A percentile compares a stretch with the other conserved stretches of the same genome.
These are phyloP conservation scores for Debaryomycetaceae sp. DNA, from an alignment of 1,139 yeast genomes.

Conservation along the genomic window DNA sequence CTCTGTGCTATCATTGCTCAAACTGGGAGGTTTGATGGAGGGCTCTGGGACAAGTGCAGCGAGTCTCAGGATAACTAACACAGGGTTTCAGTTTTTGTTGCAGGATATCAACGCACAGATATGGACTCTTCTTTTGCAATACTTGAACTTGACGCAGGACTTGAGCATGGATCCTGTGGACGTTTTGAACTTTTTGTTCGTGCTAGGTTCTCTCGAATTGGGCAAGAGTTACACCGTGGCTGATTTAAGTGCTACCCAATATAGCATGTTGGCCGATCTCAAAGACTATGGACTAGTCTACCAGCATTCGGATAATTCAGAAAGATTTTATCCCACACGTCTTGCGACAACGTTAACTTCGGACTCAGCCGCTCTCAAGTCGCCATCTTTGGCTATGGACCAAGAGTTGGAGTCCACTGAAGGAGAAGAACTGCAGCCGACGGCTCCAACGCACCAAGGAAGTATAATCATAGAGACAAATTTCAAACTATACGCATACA, in stretches of 20 bases:
- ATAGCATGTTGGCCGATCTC: constrained; percentile 82
- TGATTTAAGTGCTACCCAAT: constrained; percentile 75
- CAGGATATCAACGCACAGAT: constrained; percentile 94
- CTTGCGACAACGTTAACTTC: constrained; percentile 89
- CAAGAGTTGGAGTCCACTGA: constrained; percentile 45
- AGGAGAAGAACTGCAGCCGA: constrained; percentile 13
- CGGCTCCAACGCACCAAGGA: constrained; percentile 40
- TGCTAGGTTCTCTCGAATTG: constrained; percentile 86
- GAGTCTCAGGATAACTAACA: constrained; percentile 72
- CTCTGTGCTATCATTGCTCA: constrained; percentile 61
- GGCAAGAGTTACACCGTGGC: constrained; percentile 81
- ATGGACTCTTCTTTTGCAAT: constrained; percentile 88
- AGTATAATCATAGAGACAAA: constrained; percentile 89
- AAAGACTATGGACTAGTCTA: constrained; percentile 91
- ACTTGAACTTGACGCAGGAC: constrained; percentile 78
- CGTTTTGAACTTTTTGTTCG: constrained; percentile 86
- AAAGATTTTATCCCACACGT: constrained; percentile 84
- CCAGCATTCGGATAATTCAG: constrained; percentile 59
- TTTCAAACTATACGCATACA: constrained; percentile 88
- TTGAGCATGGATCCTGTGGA: constrained; percentile 95
- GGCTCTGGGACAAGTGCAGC: constrained; percentile 33
- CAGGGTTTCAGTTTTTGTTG: constrained; percentile 88
- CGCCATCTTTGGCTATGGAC: constrained; percentile 69
- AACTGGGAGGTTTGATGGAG: constrained; percentile 86
- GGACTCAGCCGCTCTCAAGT: constrained; percentile 65